phyloP scores from a whole-genome alignment of 2,329 filamentous ascomycete genomes.

The Diaporthe longicolla region DNA sequence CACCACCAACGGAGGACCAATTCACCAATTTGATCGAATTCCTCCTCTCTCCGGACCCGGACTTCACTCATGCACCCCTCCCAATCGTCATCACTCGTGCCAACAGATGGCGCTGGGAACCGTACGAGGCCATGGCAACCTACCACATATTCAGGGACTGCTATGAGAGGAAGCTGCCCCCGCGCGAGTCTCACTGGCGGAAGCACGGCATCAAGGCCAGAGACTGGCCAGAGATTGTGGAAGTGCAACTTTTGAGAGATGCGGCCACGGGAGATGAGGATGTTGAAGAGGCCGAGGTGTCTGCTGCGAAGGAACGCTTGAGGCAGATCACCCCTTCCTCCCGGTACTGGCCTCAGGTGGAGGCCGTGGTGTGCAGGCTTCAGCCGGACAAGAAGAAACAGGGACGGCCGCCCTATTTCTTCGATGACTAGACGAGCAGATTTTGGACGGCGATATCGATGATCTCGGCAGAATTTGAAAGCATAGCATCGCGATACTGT shows the following conservation, averaged over 20 bases:
- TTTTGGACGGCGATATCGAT: background rate
- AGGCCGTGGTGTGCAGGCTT: background rate
- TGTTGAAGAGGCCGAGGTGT: background rate
- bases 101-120: background rate
- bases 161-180: conserved; percentile 4
- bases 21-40: background rate
- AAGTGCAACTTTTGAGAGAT: background rate
- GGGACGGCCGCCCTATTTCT: background rate
- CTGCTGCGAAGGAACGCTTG: background rate
- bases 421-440: background rate
- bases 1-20: background rate
- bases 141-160: background rate
- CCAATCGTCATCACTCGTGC: background rate
- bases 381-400: background rate
- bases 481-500: no score
- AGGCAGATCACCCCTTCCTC: background rate
- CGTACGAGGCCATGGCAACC: background rate
- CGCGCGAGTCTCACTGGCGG: background rate
- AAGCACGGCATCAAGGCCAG: background rate
- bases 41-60: background rate
- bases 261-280: no score
- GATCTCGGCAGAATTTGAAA: background rate
- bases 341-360: background rate
- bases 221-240: background rate
- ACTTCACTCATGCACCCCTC: background rate